These are phyloP conservation scores for Leptodontidium sp. DNA, from an alignment of 2,329 filamentous ascomycete species.

Conservation along the genomic window DNA sequence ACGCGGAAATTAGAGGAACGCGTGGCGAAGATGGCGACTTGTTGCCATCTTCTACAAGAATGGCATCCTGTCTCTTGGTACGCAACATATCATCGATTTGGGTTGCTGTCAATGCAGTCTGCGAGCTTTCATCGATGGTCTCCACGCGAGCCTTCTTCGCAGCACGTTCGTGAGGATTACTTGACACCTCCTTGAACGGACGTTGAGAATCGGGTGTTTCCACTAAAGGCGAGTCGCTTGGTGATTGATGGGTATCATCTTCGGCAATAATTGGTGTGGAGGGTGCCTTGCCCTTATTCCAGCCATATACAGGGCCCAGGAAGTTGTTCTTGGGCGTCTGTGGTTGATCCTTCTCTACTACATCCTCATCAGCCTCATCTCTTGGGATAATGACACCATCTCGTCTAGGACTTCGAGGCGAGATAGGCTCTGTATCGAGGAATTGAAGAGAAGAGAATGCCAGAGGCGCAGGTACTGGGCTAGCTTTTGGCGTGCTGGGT, in stretches of 20 bases:
- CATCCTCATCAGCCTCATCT: constrained; percentile 49
- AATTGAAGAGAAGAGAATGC: constrained; percentile 44
- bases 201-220: constrained; percentile 62
- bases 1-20: constrained; percentile 46
- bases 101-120: constrained; percentile 84
- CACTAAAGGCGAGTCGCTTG: constrained; percentile 57
- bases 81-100: constrained; percentile 81
- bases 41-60: constrained; percentile 38
- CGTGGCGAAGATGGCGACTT: constrained; percentile 41
- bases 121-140: constrained; percentile 76
- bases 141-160: constrained; percentile 51
- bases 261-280: constrained; percentile 64
- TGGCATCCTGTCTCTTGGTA: constrained; percentile 53
- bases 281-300: constrained; percentile 53
- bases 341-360: constrained; percentile 47
- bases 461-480: constrained; percentile 43
- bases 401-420: constrained; percentile 59
- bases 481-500: constrained; percentile 37
- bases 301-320: constrained; percentile 54
- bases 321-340: constrained; percentile 53
- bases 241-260: constrained; percentile 68
- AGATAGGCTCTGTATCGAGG: constrained; percentile 44
- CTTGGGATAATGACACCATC: constrained; percentile 65
- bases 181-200: constrained; percentile 69
- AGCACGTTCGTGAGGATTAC: constrained; percentile 58